Base-by-base conservation (phyloP, 2,329 filamentous ascomycete genomes). In the Blastomyces percursus region DNA sequence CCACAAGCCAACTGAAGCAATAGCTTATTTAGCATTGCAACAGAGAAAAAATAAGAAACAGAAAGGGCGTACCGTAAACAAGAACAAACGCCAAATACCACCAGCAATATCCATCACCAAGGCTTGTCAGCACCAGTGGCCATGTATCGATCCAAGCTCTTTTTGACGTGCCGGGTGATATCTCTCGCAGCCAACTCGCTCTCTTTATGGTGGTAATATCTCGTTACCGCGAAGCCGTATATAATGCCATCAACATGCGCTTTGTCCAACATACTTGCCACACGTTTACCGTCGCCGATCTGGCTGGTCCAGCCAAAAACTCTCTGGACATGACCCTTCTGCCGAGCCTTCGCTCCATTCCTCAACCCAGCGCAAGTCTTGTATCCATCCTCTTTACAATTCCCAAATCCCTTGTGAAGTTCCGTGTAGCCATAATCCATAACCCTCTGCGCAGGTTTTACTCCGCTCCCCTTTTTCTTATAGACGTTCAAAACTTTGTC, bases 211-310 rank as follows among this genome's bases (percentile, higher is more conserved):
- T 60, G 42, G 38, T 64, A 51, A 60, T 61, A 64, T 2, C 62
- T 61, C 30, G 58, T 58, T 14, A 12, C 50, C 40, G 14, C 24
- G 52, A 63, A 66, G 32, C 65, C 65, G 50, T 66, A 66, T 54
- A 66, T 66, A 48, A 65, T 62, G 27, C 65, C 64, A 60, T 66
- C 65, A 46, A 66, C 64, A 19, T 48, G 27, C n/a, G 65, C 64
- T 21, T 35, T 27, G 35, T 60, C 61, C 32, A 66, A 57, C 42
- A 66, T 48, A 35, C 57, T 4, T 38, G 59, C 46, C 44, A 64
- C 62, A 51, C 58, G 60, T n/a, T 62, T 40, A 14, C 35, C 42
- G n/a, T 66, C 50, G 19, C 54, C 56, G 38, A 30, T 27, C 7
- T 38, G 56, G 19, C 59, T 58, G 3, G 64, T 66, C 65, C 65